A percentile compares a stretch with the other conserved stretches of the same genome.
Conservation (phyloP, 345 rosid genomes). For the Chamaenerion angustifolium region DNA sequence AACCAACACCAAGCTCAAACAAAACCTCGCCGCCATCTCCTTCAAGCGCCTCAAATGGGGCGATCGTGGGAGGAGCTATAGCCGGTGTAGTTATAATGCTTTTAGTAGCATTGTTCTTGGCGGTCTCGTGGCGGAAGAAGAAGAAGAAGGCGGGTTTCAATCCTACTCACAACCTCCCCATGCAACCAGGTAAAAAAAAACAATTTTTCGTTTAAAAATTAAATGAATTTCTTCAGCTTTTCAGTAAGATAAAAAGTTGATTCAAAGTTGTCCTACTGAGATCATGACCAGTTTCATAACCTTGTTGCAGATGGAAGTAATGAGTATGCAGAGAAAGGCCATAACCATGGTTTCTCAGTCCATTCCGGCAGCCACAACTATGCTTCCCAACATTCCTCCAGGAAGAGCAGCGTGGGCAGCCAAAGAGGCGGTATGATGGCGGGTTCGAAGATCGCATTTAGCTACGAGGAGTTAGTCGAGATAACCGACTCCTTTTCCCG, state of each 20-base stretch:
- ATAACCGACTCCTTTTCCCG: slow-evolving; percentile 63
- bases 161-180: slow-evolving; percentile 31
- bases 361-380: slow-evolving; percentile 17
- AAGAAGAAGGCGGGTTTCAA: slow-evolving; percentile 28
- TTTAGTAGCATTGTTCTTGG: slow-evolving; percentile 26
- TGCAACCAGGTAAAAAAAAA: slow-evolving; percentile 30
- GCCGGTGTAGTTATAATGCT: slow-evolving; percentile 39
- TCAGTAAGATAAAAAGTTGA: too few relatives aligned
- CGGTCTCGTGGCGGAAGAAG: slow-evolving; percentile 28
- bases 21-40: slow-evolving; percentile 2
- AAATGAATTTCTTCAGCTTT: too few relatives aligned
- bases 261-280: too few relatives aligned
- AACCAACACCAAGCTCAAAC: too few relatives aligned
- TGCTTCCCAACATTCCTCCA: slow-evolving; percentile 25
- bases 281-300: too few relatives aligned
- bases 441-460: slow-evolving; percentile 36
- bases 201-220: too few relatives aligned
- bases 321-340: slow-evolving; percentile 22
- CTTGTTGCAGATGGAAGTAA: slow-evolving; percentile 33
- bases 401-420: slow-evolving; percentile 25
- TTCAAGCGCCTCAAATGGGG: not conserved
- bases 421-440: slow-evolving; percentile 31
- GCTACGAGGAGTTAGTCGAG: slow-evolving; percentile 62
- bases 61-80: slow-evolving; percentile 20
- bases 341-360: slow-evolving; percentile 21